Evolutionary conservation across 176 grass and related monocot genomes (phyloP).

Genomic region (Phragmites australis): DNA sequence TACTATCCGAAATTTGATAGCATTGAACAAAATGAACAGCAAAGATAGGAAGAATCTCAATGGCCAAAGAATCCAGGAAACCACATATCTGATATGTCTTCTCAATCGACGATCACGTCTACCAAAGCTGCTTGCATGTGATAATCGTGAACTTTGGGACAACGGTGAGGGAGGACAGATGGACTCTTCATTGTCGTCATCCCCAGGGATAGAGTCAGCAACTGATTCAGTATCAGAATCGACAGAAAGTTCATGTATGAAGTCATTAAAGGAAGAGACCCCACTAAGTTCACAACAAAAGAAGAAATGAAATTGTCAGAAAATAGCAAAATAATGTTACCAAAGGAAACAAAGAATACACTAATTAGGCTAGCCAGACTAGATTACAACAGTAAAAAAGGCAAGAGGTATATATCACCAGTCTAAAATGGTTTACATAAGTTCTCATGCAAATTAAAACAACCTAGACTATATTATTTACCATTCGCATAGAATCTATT

Average conservation of each 20-base stretch:
- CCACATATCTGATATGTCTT: constrained; percentile 57
- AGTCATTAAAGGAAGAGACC: constrained; percentile 92
- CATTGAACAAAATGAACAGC: constrained; percentile 58
- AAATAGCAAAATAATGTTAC: constrained; percentile 10
- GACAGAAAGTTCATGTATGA: constrained; percentile 83
- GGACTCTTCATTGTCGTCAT: constrained; percentile 80
- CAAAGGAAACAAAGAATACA: constrained; percentile 2
- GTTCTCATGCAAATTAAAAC: not conserved
- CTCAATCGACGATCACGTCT: constrained; percentile 63
- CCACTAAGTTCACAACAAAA: constrained; percentile 53
- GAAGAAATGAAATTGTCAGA: constrained; percentile 23
- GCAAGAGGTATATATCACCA: not conserved
- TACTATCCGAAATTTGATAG: constrained; percentile 50
- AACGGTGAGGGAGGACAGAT: constrained; percentile 64
- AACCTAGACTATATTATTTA: not conserved
- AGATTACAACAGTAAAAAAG: not conserved
- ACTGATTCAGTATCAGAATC: constrained; percentile 74
- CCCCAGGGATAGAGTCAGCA: constrained; percentile 59
- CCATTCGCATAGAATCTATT: not conserved
- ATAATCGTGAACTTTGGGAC: constrained; percentile 79
- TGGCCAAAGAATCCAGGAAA: constrained; percentile 93
- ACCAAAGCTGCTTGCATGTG: constrained; percentile 64
- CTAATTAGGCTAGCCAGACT: not conserved
- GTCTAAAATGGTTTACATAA: not conserved
- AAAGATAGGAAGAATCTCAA: constrained; percentile 58